Conservation (phyloP, 2,329 filamentous ascomycete species). For the Cercospora sojina region DNA sequence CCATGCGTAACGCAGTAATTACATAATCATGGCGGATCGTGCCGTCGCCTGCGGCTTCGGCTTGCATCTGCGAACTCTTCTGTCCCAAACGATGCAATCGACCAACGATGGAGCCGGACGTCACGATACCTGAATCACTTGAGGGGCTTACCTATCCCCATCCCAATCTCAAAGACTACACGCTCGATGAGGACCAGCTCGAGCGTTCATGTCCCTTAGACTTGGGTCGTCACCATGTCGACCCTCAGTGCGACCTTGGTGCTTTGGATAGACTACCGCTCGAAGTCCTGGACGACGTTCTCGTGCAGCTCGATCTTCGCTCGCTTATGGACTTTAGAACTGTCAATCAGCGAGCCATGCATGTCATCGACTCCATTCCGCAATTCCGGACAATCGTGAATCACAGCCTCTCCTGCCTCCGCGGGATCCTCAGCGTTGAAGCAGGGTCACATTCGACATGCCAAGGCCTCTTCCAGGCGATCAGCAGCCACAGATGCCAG, state of each 20-base stretch:
- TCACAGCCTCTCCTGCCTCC: conserved; percentile 38
- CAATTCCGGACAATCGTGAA: conserved; percentile 38
- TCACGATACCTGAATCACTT: neutral
- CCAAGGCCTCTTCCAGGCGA: conserved; percentile 37
- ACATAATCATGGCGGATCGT: too few relatives aligned
- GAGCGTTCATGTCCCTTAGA: neutral
- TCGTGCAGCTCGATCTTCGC: conserved; percentile 33
- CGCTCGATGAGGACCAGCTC: neutral
- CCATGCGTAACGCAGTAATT: too few relatives aligned
- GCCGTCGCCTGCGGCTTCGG: too few relatives aligned
- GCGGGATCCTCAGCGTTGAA: conserved; percentile 38
- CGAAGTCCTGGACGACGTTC: neutral
- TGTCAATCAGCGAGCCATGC: conserved; percentile 40
- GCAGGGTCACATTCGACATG: conserved; percentile 34
- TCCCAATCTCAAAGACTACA: neutral
- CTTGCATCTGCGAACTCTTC: too few relatives aligned
- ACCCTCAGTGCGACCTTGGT: neutral
- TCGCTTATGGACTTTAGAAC: conserved; percentile 40
- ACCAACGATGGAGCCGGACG: too few relatives aligned
- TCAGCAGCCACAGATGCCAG: conserved; percentile 29
- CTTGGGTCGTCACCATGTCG: neutral
- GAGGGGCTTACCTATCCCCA: neutral
- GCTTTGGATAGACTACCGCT: neutral
- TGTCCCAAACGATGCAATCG: too few relatives aligned
- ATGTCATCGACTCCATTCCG: conserved; percentile 40